Conservation (phyloP, 257 asterid species). For the Solanum chilense region DNA sequence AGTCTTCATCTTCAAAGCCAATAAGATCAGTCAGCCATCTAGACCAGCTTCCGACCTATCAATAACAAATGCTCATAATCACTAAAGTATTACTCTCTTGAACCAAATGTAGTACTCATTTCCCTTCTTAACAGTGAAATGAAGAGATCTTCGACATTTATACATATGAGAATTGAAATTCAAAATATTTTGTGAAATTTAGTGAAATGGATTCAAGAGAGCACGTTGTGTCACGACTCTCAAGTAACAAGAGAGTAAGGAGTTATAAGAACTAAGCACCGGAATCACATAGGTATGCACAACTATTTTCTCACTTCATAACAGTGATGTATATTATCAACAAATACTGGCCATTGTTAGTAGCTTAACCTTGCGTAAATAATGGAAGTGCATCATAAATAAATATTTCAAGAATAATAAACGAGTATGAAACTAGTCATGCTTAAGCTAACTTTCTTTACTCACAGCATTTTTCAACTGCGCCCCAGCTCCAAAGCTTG, state of each 20-base stretch:
- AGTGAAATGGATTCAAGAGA: neutral
- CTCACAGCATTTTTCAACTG: conserved; percentile 88
- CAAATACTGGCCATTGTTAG: neutral
- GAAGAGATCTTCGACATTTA: neutral
- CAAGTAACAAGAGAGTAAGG: neutral
- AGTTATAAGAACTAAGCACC: neutral
- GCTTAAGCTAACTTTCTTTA: neutral
- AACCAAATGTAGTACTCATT: neutral
- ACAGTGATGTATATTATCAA: neutral
- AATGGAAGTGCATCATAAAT: neutral
- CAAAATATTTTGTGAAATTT: neutral
- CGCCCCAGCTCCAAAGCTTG: conserved; percentile 85
- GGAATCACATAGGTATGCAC: neutral
- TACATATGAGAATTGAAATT: neutral
- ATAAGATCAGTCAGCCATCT: conserved; percentile 79
- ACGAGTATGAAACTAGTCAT: neutral
- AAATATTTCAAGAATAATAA: neutral
- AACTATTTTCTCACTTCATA: neutral
- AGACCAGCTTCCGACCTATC: conserved; percentile 80
- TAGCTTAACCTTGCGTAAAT: neutral
- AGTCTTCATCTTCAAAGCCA: conserved; percentile 53
- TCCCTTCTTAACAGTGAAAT: neutral
- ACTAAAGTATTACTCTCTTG: neutral
- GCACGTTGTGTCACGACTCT: neutral
- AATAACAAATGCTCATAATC: neutral